Base-by-base conservation (phyloP, 805 yeast species). In the Saturnispora mendoncae region DNA sequence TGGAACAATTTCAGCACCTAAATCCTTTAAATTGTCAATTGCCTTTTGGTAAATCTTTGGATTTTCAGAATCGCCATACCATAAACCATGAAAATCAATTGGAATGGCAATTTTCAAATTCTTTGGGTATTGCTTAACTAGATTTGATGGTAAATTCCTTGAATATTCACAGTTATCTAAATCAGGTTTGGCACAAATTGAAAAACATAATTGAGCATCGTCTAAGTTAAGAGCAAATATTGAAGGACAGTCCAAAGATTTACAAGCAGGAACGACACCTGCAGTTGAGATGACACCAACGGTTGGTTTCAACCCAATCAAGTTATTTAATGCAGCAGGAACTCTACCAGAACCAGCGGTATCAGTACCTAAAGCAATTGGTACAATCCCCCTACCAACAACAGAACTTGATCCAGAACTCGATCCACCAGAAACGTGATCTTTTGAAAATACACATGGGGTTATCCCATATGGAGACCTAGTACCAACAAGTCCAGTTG, bases 331-430 rank as follows among this genome's bases (percentile, higher is more conserved):
- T 24, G 87, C 90, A 20, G 97, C 97, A 21, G 98, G 98, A 25
- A 90, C 98, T 55, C 98, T 76, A 32, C 97, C 97, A 5, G 95
- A 85, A 18, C 98, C 98, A 8, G 98, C 98, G 28, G 98, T 90
- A 58, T 90, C 98, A 5, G 97, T 92, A 28, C 97, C 97, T 51
- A 90, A 68, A 1, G 96, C 72, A 37, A 90, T 55, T 26, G 97
- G 96, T 14, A 85, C 96, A 36, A 79, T 68, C 45, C 97, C 97
- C 51, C 87, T 72, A 17, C 87, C 90, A 15, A 87, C 97, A 18
- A 80, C 88, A 12, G 80, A 78, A 5, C 95, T 94, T n/a, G 95
- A 85, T 10, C 98, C 98, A 1, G 97, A 87, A 29, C 94, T 81
- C 2, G 96, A 86, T 24, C 98, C 98, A 39, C 98, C 98, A 42